Conservation (phyloP, 176 grass and related monocot genomes). For the Neostapfia colusana region DNA sequence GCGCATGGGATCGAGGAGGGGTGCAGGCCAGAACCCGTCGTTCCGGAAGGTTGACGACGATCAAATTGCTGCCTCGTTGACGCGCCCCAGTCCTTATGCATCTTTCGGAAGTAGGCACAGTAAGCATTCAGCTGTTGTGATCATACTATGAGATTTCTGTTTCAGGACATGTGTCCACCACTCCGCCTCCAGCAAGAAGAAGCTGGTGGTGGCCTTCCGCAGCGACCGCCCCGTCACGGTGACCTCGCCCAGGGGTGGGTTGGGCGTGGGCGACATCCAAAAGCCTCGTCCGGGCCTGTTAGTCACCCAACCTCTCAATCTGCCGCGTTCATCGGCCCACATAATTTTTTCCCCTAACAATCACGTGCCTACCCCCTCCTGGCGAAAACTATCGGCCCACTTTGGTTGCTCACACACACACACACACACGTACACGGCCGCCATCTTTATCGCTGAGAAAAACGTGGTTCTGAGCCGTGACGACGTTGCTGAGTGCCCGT, state of each 20-base stretch:
- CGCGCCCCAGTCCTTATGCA: conserved; percentile 47
- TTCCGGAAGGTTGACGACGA: conserved; percentile 37
- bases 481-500: no score
- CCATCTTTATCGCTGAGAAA: not conserved
- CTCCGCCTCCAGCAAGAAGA: conserved; percentile 77
- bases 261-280: conserved; percentile 64
- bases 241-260: conserved; percentile 47
- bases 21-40: conserved; percentile 8
- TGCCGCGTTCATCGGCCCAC: no score
- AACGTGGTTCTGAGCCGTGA: not conserved
- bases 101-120: conserved; percentile 52
- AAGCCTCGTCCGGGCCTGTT: conserved; percentile 58
- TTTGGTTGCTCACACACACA: not conserved
- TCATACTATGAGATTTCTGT: not conserved
- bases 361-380: no score
- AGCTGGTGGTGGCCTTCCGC: conserved; percentile 73
- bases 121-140: conserved; percentile 16
- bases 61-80: conserved; percentile 43
- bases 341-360: no score
- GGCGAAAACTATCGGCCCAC: not conserved
- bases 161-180: conserved; percentile 70
- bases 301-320: no score
- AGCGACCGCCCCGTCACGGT: conserved; percentile 63
- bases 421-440: no score
- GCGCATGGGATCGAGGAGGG: conserved; percentile 55